Percentiles rank a stretch among this genome's conserved stretches.
Evolutionary conservation across 2,329 filamentous ascomycete species (phyloP).

Genomic region (Neonectria hederae): DNA sequence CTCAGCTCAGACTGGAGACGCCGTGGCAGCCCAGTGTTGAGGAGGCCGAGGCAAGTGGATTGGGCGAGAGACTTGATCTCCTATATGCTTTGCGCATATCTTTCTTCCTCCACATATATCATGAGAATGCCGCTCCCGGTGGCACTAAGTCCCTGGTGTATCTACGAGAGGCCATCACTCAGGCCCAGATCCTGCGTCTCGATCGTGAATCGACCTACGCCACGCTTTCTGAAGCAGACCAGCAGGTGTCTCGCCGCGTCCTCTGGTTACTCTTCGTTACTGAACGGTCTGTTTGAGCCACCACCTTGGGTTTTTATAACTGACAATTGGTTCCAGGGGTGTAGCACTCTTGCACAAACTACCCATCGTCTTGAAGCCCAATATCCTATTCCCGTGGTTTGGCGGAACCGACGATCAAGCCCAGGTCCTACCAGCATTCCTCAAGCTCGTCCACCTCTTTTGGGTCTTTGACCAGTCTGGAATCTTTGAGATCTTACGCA

Average conservation of each 20-base stretch:
- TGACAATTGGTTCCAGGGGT: slow-evolving; percentile 46
- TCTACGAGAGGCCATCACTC: slow-evolving; percentile 60
- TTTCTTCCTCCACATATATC: slow-evolving; percentile 62
- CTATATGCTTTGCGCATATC: slow-evolving; percentile 56
- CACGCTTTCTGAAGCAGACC: slow-evolving; percentile 48
- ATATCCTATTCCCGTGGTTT: slow-evolving; percentile 49
- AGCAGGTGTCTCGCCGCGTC: slow-evolving; percentile 56
- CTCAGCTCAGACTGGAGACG: slow-evolving; percentile 56
- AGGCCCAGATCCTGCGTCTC: slow-evolving; percentile 59
- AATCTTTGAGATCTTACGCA: slow-evolving; percentile 57
- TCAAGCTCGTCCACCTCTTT: slow-evolving; percentile 59
- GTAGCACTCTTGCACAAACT: slow-evolving; percentile 61
- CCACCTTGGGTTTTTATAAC: not conserved
- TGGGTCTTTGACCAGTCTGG: slow-evolving; percentile 60
- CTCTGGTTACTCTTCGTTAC: slow-evolving; percentile 61
- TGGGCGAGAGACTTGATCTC: slow-evolving; percentile 44
- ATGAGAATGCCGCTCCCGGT: slow-evolving; percentile 59
- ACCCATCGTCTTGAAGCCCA: slow-evolving; percentile 55
- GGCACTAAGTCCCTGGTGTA: slow-evolving; percentile 58
- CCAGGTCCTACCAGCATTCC: slow-evolving; percentile 58
- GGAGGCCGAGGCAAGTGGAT: slow-evolving; percentile 40
- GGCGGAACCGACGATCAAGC: slow-evolving; percentile 51
- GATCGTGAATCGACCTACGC: slow-evolving; percentile 55
- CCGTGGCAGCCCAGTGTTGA: slow-evolving; percentile 40
- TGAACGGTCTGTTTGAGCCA: slow-evolving; percentile 45